phyloP scores from a whole-genome alignment of 108 stramenopile genomes.

The Epithemia pelagica region DNA sequence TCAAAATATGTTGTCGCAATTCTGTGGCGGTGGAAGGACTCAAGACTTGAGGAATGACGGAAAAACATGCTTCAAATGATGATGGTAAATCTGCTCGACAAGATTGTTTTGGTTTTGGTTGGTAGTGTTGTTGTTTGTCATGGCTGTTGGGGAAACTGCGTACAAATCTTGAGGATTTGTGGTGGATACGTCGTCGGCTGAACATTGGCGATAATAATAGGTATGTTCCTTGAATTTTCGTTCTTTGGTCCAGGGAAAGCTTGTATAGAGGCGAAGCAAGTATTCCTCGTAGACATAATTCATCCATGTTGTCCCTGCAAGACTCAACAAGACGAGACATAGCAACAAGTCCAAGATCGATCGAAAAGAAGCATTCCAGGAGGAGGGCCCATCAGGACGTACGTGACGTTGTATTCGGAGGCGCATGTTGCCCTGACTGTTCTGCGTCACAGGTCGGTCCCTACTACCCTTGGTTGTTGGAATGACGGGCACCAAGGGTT shows the following conservation, averaged over 20 bases:
- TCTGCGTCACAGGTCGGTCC: too few relatives aligned
- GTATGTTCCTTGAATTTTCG: constrained; percentile 23
- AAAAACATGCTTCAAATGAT: constrained; percentile 30
- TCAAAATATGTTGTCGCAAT: constrained; percentile 36
- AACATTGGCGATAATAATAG: constrained; percentile 43
- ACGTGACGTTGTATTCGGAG: too few relatives aligned
- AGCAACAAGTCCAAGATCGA: background rate
- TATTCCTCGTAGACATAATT: constrained; percentile 10
- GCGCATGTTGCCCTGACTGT: too few relatives aligned
- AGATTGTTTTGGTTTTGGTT: background rate
- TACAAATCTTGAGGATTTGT: constrained; percentile 24
- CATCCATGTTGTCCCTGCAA: background rate
- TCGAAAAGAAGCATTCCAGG: too few relatives aligned
- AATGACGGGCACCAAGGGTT: too few relatives aligned
- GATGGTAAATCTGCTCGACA: background rate
- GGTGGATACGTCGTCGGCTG: constrained; percentile 37
- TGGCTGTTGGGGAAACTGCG: constrained; percentile 3
- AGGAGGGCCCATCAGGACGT: too few relatives aligned
- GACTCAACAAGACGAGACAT: background rate
- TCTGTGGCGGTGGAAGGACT: constrained; percentile 26
- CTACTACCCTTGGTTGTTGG: too few relatives aligned
- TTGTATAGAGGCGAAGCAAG: background rate
- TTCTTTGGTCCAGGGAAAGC: background rate
- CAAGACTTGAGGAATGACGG: constrained; percentile 40
- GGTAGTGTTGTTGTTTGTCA: background rate